Base-by-base conservation (phyloP, 2,329 filamentous ascomycete genomes). In the Shiraia sp. region DNA sequence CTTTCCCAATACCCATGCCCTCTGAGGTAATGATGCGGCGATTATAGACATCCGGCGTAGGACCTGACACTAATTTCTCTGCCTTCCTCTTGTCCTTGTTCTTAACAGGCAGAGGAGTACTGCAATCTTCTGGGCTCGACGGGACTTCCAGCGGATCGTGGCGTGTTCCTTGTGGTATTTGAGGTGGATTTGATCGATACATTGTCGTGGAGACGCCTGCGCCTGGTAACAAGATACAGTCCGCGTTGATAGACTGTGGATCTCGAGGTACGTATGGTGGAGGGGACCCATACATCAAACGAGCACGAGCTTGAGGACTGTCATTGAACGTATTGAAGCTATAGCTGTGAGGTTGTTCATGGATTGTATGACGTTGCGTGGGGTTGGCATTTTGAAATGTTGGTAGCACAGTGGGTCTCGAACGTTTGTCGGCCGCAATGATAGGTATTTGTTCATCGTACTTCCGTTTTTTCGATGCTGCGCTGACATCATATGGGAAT, bases 31-130 rank as follows among this genome's bases (percentile, higher is more conserved):
- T 8, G 19, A 22, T 22, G 8, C 4, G 8, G 19, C 8, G 4
- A 22, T 8, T 22, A 8, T 22, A 22, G 19, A 8, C 19, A 22
- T 5, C 85, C 79, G 9, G 75, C 82, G 46, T 85, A 85, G 61
- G 75, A 85, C 57, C 78, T 76, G 16, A 71, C 24, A 71, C 65
- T 10, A 24, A 23, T 10, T 60, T 64, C 2, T 66, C 61, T 3
- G 68, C 69, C 22, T 77, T 78, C 33, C 87, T 87, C 96, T 6
- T 81, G 82, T 57, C 86, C 79, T 16, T 90, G 89, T 41, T 95
- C 88, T 51, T 82, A 78, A 44, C 78, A 72, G 1, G 12, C 6
- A 24, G 34, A 7, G 12, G 5, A 32, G 4, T 49, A 12, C 28
- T 10, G 7, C 36, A 32, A 9, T 22, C 30, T 25, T 55, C 50